These are phyloP conservation scores for Dentipellis sp. DNA, from an alignment of 768 basidiomycete species.

Conservation along the genomic window DNA sequence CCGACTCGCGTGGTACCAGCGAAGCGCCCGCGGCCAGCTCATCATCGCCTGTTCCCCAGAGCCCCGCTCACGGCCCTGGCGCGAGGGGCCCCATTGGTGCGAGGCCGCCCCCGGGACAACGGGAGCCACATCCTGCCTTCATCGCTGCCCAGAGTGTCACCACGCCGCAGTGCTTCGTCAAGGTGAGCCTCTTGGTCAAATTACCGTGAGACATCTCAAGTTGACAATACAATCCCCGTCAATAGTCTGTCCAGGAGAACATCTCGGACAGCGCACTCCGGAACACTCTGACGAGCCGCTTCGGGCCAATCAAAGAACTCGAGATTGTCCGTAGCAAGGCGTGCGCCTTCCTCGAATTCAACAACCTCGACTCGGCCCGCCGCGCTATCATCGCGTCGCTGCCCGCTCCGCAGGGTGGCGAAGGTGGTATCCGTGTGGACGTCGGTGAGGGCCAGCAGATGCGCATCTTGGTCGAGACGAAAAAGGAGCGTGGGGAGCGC, in stretches of 20 bases:
- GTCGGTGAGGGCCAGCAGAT: slow-evolving; percentile 43
- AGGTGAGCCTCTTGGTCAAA: slow-evolving; percentile 37
- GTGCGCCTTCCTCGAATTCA: slow-evolving; percentile 93
- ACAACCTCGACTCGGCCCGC: slow-evolving; percentile 65
- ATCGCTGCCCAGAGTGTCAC: slow-evolving; percentile 54
- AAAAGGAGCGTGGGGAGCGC: slow-evolving; percentile 87
- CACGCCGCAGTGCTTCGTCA: slow-evolving; percentile 85
- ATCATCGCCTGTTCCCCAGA: slow-evolving; percentile 30
- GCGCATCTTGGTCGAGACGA: slow-evolving; percentile 74
- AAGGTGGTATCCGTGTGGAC: slow-evolving; percentile 80
- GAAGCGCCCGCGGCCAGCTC: slow-evolving; percentile 43
- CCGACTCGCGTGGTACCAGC: slow-evolving; percentile 67
- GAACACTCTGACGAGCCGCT: slow-evolving; percentile 44
- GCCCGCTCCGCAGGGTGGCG: slow-evolving; percentile 62
- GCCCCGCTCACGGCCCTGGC: slow-evolving; percentile 23
- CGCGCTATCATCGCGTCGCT: slow-evolving; percentile 76
- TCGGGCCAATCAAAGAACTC: slow-evolving; percentile 78
- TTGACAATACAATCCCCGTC: neutral
- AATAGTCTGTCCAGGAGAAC: slow-evolving; percentile 63
- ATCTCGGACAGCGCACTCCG: slow-evolving; percentile 44
- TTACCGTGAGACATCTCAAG: neutral
- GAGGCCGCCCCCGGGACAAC: slow-evolving; percentile 26
- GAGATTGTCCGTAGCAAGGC: slow-evolving; percentile 85
- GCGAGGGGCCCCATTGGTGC: slow-evolving; percentile 19
- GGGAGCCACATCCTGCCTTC: slow-evolving; percentile 36